Conservation (phyloP, 2,329 filamentous ascomycete species). For the Verticillium longisporum region DNA sequence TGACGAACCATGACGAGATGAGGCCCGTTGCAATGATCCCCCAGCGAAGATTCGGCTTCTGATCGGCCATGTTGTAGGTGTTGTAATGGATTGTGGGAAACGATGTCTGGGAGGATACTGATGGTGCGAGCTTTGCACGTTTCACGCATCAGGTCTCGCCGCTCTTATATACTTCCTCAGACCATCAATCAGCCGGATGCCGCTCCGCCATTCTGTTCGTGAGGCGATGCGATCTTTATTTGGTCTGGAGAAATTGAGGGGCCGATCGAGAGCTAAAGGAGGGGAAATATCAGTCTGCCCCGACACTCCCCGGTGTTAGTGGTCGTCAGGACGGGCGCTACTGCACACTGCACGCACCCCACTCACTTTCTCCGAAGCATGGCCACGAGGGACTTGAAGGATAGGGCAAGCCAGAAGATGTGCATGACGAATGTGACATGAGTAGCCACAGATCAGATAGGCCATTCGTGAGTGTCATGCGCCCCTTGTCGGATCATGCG, state of each 20-base stretch:
- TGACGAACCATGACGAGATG: conserved; percentile 35
- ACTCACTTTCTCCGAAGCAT: not conserved
- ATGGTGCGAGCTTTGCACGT: not conserved
- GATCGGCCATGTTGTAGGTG: not conserved
- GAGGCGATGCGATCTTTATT: not conserved
- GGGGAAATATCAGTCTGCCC: not conserved
- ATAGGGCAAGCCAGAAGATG: not conserved
- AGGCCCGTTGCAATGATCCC: conserved; percentile 29
- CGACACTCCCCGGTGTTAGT: not conserved
- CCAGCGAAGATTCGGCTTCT: conserved; percentile 22
- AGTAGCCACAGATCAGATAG: no score
- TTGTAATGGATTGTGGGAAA: not conserved
- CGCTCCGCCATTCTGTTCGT: not conserved
- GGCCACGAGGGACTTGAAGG: not conserved
- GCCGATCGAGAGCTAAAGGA: not conserved
- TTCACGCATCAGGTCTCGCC: not conserved
- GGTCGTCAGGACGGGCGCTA: not conserved
- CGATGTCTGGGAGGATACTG: not conserved
- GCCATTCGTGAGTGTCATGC: no score
- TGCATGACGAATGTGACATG: not conserved
- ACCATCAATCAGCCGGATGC: not conserved
- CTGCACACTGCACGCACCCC: not conserved
- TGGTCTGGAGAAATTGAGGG: not conserved
- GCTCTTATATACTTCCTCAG: not conserved
- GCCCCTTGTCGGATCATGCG: no score